Percentiles rank a stretch among this genome's conserved stretches.
phyloP scores from a whole-genome alignment of 2,329 filamentous ascomycete species.

The Huntiella omanensis region DNA sequence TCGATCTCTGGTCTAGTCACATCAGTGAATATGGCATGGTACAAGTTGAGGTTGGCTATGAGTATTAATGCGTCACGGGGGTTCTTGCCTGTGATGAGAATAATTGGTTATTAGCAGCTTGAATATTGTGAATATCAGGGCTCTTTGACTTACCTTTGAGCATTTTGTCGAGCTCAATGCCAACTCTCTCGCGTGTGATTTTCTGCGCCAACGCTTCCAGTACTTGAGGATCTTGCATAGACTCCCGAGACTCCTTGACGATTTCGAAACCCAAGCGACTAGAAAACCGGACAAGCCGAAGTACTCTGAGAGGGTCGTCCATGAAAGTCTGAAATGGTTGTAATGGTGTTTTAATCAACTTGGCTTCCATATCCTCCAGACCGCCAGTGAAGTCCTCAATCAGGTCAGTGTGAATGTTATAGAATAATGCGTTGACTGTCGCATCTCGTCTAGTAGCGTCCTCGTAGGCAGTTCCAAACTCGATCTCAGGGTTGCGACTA shows the following conservation, averaged over 20 bases:
- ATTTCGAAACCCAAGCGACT: constrained; percentile 68
- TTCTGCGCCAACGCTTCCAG: constrained; percentile 63
- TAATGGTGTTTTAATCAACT: constrained; percentile 67
- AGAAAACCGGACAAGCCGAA: constrained; percentile 78
- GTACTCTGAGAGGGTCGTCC: constrained; percentile 75
- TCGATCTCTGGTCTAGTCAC: constrained; percentile 34
- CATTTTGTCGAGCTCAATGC: constrained; percentile 82
- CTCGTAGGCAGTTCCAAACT: constrained; percentile 81
- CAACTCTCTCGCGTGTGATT: constrained; percentile 81
- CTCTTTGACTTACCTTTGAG: constrained; percentile 37
- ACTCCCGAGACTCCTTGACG: constrained; percentile 44
- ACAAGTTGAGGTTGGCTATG: constrained; percentile 48
- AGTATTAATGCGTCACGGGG: constrained; percentile 43
- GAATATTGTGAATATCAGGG: not conserved
- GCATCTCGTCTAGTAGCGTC: constrained; percentile 81
- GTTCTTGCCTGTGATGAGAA: constrained; percentile 27
- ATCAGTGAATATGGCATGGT: constrained; percentile 56
- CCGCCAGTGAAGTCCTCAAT: constrained; percentile 81
- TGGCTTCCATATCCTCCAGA: constrained; percentile 50
- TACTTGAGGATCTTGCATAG: constrained; percentile 67
- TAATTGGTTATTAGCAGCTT: not conserved
- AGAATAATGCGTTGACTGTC: constrained; percentile 90
- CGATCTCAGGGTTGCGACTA: constrained; percentile 77
- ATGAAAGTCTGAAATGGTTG: constrained; percentile 83
- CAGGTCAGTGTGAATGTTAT: constrained; percentile 61